Conservation (phyloP, 2,329 filamentous ascomycete species). For the Pestalotiopsis sp. region DNA sequence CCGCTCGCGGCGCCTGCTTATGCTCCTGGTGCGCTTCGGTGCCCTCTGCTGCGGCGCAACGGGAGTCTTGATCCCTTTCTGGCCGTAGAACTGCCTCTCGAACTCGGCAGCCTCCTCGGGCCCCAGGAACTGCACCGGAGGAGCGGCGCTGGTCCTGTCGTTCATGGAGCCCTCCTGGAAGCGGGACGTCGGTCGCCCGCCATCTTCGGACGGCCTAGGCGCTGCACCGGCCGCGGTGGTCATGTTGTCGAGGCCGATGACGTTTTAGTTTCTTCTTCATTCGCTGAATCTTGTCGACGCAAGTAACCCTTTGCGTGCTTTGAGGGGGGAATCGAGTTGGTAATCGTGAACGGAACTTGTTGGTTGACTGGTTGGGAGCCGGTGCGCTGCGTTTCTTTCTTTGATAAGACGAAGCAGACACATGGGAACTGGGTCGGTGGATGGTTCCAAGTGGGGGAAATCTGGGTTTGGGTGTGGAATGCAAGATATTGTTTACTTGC, state of each 20-base stretch:
- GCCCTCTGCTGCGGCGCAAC: not conserved
- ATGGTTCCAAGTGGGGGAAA: not conserved
- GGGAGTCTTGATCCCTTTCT: constrained; percentile 2
- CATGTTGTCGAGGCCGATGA: constrained; percentile 2
- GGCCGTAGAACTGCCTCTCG: constrained; percentile 32
- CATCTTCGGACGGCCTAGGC: constrained; percentile 31
- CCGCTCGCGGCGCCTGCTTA: constrained; percentile 7
- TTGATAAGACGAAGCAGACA: not conserved
- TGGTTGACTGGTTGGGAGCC: not conserved
- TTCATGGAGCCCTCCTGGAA: constrained; percentile 87
- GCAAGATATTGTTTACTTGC: not conserved
- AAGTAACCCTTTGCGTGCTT: not conserved
- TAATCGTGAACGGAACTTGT: not conserved
- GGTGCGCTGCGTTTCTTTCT: too few relatives aligned
- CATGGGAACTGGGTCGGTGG: not conserved
- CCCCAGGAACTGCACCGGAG: constrained; percentile 69
- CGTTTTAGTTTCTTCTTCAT: not conserved
- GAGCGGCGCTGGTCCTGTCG: constrained; percentile 73
- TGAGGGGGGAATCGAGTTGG: not conserved
- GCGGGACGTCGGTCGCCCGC: constrained; percentile 34
- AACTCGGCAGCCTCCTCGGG: constrained; percentile 30
- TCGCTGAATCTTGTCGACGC: not conserved
- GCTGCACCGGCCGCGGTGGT: constrained; percentile 19
- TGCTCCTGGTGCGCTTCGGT: not conserved
- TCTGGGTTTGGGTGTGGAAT: not conserved